Conservation (phyloP, 768 basidiomycete species). For the Panellus pusillus region DNA sequence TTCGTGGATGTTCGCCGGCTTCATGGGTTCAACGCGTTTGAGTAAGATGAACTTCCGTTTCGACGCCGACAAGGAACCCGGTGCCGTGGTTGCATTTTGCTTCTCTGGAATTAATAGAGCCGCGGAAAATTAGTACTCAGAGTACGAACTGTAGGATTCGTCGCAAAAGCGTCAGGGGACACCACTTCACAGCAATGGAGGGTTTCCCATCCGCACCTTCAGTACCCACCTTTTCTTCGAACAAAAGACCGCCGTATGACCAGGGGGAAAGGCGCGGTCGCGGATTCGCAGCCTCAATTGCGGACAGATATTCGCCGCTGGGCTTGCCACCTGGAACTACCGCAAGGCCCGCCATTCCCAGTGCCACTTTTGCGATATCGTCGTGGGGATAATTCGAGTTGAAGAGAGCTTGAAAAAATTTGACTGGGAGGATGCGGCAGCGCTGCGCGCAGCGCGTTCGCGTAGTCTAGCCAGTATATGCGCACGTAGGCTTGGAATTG, state of each 20-base stretch:
- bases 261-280: slow-evolving; percentile 56
- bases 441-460: slow-evolving; percentile 14
- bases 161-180: slow-evolving; percentile 57
- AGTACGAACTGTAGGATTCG: slow-evolving; percentile 52
- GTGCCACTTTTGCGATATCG: slow-evolving; percentile 11
- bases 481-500: slow-evolving; percentile 1
- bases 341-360: slow-evolving; percentile 29
- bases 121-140: slow-evolving; percentile 5
- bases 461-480: slow-evolving; percentile 19
- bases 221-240: slow-evolving; percentile 55
- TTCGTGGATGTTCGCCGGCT: slow-evolving; percentile 33
- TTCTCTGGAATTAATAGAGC: slow-evolving; percentile 29
- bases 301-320: slow-evolving; percentile 61
- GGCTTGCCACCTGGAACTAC: slow-evolving; percentile 36
- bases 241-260: slow-evolving; percentile 68
- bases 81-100: neutral
- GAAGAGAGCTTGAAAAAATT: slow-evolving; percentile 15
- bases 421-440: slow-evolving; percentile 16
- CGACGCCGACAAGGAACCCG: slow-evolving; percentile 51
- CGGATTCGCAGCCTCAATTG: slow-evolving; percentile 53
- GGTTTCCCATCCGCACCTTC: slow-evolving; percentile 30
- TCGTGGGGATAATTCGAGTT: slow-evolving; percentile 15
- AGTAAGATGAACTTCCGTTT: slow-evolving; percentile 53
- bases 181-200: slow-evolving; percentile 48
- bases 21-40: slow-evolving; percentile 27